Percentiles rank a stretch among this genome's conserved stretches.
These are phyloP conservation scores for Dalbergia cochinchinensis DNA, from an alignment of 306 rosid genomes.

Conservation along the genomic window DNA sequence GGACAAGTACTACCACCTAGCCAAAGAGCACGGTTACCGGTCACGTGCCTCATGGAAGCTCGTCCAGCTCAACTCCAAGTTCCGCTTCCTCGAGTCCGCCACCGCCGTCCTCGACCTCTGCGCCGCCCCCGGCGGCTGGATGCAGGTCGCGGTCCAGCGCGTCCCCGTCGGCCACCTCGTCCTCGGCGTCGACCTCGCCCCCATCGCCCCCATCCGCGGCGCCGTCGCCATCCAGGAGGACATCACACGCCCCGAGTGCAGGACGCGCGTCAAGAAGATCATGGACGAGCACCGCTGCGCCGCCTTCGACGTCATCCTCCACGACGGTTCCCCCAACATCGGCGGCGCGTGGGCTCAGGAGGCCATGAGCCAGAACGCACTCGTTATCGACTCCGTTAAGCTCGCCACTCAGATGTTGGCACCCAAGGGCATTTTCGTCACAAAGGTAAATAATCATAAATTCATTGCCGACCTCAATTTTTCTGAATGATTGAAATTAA, in stretches of 20 bases:
- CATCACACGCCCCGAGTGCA: slow-evolving; percentile 80
- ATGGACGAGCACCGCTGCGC: slow-evolving; percentile 61
- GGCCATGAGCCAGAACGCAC: slow-evolving; percentile 85
- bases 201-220: slow-evolving; percentile 78
- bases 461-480: neutral
- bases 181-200: slow-evolving; percentile 83
- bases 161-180: slow-evolving; percentile 81
- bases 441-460: slow-evolving; percentile 57
- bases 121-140: slow-evolving; percentile 99
- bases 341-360: slow-evolving; percentile 99
- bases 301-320: slow-evolving; percentile 76
- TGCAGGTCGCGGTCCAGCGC: slow-evolving; percentile 92
- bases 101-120: slow-evolving; percentile 94
- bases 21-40: slow-evolving; percentile 94
- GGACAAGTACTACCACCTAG: slow-evolving; percentile 87
- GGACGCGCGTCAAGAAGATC: slow-evolving; percentile 66
- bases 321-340: slow-evolving; percentile 90
- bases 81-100: slow-evolving; percentile 73
- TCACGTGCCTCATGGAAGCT: slow-evolving; percentile 97
- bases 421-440: slow-evolving; percentile 83
- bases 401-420: slow-evolving; percentile 86
- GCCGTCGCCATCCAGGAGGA: slow-evolving; percentile 84
- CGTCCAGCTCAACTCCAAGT: slow-evolving; percentile 78
- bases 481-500: neutral
- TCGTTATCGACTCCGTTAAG: slow-evolving; percentile 84